Base-by-base conservation (phyloP, 208 protist species). In the Angomonas deanei region DNA sequence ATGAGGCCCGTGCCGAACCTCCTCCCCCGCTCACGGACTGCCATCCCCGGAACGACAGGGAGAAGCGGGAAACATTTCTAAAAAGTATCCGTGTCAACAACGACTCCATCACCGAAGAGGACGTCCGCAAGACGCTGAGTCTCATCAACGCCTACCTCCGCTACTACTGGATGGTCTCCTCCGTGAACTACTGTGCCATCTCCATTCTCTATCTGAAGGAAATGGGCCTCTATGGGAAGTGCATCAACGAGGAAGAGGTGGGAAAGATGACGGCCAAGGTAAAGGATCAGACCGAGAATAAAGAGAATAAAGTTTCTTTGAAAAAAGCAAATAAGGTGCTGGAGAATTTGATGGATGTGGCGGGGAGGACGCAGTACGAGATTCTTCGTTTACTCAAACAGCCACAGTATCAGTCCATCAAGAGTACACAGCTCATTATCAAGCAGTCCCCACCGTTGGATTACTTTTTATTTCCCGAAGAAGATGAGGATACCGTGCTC, bases 161-260 rank as follows among this genome's bases (percentile, higher is more conserved):
- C 11, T 56, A 56, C 53, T 67, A 46, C 49, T 67, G 52, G 52
- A 58, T 60, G n/a, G 52, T 50, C 19, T 49, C 55, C 8, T 53
- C 48, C 27, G 24, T 60, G 10, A 67, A 67, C 53, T 67, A 67
- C 62, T 53, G 28, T 52, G 39, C 49, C 42, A 5, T 60, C 15
- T 19, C 38, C 19, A 34, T 67, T 5, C 3, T 59, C 11, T 59
- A 42, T 24, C 23, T 56, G 52, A 50, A 67, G 23, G 49, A 48
- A 31, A 32, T 67, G 62, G 42, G 42, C 17, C 17, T 50, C 17
- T 50, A 50, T n/a, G 42, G 42, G n/a, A n/a, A n/a, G 38, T 39
- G 46, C 15, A n/a, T 19, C 8, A 50, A 50, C 17, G 3, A 50
- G 4, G 19, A 13, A 5, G 42, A 50, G 15, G 23, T 19, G 13